These are phyloP conservation scores for Coemansia asiatica DNA, from an alignment of 192 early-diverging fungal genomes.

Conservation along the genomic window DNA sequence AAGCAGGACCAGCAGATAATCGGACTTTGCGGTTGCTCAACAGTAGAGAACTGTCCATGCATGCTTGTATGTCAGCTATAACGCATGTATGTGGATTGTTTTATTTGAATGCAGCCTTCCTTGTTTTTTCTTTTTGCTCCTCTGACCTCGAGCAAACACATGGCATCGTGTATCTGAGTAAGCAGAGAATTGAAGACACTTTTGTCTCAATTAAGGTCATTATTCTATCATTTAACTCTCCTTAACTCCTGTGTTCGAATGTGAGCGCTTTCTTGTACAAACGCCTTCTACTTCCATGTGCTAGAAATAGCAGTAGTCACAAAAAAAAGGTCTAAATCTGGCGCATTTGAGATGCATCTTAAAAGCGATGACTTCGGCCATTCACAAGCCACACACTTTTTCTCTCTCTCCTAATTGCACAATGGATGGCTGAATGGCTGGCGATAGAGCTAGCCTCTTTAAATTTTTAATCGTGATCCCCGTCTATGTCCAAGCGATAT, in stretches of 20 bases:
- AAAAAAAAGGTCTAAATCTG: background rate
- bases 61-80: no score
- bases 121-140: background rate
- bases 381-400: background rate
- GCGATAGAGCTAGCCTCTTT: background rate
- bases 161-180: background rate
- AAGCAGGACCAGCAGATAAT: background rate
- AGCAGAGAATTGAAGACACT: background rate
- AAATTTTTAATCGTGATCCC: background rate
- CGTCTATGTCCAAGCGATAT: background rate
- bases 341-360: background rate
- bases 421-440: background rate
- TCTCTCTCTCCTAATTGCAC: no score
- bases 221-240: background rate
- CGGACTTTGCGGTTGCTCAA: background rate
- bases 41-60: no score
- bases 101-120: background rate
- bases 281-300: background rate
- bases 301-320: background rate
- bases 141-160: background rate
- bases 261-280: background rate
- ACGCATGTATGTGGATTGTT: no score
- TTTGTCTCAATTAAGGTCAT: no score
- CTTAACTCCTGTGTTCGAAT: background rate
- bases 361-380: background rate